Evolutionary conservation across 495 filamentous ascomycete species (phyloP), one percentile per base, ranked within the genome.

Genomic region (Podospora pseudopauciseta): DNA sequence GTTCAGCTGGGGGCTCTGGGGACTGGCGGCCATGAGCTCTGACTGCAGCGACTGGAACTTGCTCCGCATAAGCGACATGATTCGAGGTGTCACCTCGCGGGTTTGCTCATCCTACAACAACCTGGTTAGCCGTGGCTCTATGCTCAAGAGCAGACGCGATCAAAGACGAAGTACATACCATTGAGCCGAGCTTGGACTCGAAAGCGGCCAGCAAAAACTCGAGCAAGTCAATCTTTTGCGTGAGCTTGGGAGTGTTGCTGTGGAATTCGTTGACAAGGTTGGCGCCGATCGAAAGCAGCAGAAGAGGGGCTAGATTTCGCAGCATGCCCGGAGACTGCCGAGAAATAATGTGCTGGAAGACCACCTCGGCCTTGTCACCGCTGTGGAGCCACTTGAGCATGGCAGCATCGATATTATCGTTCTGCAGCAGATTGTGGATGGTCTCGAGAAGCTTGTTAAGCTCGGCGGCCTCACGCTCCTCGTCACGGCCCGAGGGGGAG

Each of bases 371-470:
- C 66, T 88, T 86, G 66, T 82, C 80, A 15, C 80, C 79, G 23
- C 91, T 92, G 83, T 97, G 94, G 32, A 98, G 86, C 94, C 94
- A 99, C 83, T 92, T 80, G 44, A 83, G 73, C 65, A 83, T 78
- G 3, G 74, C 94, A 44, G 90, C 88, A 72, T 97, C 93, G 70
- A 85, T 90, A 62, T 86, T 83, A 30, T 87, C 88, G 18, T 84
- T 79, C 7, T 82, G 80, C 80, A 96, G 87, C 68, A 91, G 75
- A 3, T 79, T 73, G n/a, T 86, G 83, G 64, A 97, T 90, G 44
- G 83, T 80, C 3, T 86, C 80, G 34, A 90, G 73, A 78, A 94
- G 86, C 27, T 84, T 71, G 54, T 94, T 86, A 67, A 93, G 86
- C 27, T 88, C 83, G 15, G 84, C 79, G 67, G 83, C 83, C 68